These are phyloP conservation scores for Tolypocladium amazonense DNA, from an alignment of 2,329 filamentous ascomycete genomes.

Conservation along the genomic window DNA sequence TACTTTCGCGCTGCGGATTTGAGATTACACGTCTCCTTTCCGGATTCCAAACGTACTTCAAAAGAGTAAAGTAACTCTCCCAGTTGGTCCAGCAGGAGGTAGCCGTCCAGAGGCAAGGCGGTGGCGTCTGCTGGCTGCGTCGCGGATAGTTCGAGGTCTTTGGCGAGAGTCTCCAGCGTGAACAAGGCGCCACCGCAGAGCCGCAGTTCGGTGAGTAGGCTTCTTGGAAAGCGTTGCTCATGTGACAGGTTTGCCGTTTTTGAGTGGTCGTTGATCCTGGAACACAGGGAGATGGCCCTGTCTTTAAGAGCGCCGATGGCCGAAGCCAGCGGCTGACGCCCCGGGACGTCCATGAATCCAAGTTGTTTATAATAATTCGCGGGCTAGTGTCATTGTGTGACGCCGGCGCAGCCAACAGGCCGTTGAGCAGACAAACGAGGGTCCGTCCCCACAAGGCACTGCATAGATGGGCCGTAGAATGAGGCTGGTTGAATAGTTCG, in stretches of 20 bases:
- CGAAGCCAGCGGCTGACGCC: neutral
- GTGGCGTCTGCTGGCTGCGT: neutral
- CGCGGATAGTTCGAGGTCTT: constrained; percentile 5
- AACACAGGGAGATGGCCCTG: neutral
- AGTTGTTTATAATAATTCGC: neutral
- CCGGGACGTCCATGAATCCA: neutral
- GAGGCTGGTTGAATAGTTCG: neutral
- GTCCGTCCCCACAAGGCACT: neutral
- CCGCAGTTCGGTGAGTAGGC: constrained; percentile 8
- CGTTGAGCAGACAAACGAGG: neutral
- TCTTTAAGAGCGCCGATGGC: neutral
- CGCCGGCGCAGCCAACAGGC: neutral
- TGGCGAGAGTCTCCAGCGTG: constrained; percentile 12
- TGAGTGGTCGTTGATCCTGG: neutral
- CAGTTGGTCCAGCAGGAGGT: neutral
- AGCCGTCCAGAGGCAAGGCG: neutral
- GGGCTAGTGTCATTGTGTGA: neutral
- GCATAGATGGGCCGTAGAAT: neutral
- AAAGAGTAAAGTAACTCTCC: neutral
- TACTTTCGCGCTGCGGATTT: neutral
- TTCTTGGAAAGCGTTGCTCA: neutral
- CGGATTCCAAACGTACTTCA: neutral
- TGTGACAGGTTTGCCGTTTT: neutral
- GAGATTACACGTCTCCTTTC: neutral
- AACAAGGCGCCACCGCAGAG: constrained; percentile 11